These are phyloP conservation scores for Aphanomyces euteiches DNA, from an alignment of 352 stramenopile genomes.

Conservation along the genomic window DNA sequence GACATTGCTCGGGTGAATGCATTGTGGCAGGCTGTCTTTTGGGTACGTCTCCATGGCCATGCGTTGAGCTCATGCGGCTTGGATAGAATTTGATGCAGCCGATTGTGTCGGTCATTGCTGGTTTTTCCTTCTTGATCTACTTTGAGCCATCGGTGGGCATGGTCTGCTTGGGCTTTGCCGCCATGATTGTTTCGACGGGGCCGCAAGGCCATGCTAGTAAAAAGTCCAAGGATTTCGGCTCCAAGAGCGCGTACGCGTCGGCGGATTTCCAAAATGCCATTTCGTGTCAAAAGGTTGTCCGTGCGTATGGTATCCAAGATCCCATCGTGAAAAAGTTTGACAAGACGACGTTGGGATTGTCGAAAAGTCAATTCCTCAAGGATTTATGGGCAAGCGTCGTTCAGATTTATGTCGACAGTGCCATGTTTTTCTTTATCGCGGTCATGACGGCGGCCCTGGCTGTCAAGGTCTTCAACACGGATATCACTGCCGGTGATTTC, in stretches of 20 bases:
- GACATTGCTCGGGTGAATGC: conserved; percentile 83
- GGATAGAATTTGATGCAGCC: conserved; percentile 71
- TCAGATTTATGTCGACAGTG: conserved; percentile 87
- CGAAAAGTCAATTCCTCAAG: conserved; percentile 85
- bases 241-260: conserved; percentile 84
- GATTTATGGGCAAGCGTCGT: conserved; percentile 87
- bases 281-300: conserved; percentile 74
- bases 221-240: conserved; percentile 82
- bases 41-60: conserved; percentile 32
- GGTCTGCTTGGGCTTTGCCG: conserved; percentile 80
- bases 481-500: conserved; percentile 72
- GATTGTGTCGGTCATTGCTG: conserved; percentile 69
- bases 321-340: conserved; percentile 70
- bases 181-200: conserved; percentile 72
- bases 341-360: conserved; percentile 53
- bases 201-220: conserved; percentile 80
- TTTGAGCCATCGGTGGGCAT: conserved; percentile 79
- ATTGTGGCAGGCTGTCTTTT: conserved; percentile 85
- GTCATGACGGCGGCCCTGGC: conserved; percentile 81
- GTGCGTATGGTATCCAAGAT: conserved; percentile 81
- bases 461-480: conserved; percentile 74
- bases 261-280: conserved; percentile 86
- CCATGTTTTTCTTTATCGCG: conserved; percentile 87
- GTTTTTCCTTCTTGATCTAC: conserved; percentile 78
- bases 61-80: not conserved